A percentile compares a stretch with the other conserved stretches of the same genome.
Evolutionary conservation across 140 eudicot genomes (phyloP).

Genomic region (Senecio squalidus): DNA sequence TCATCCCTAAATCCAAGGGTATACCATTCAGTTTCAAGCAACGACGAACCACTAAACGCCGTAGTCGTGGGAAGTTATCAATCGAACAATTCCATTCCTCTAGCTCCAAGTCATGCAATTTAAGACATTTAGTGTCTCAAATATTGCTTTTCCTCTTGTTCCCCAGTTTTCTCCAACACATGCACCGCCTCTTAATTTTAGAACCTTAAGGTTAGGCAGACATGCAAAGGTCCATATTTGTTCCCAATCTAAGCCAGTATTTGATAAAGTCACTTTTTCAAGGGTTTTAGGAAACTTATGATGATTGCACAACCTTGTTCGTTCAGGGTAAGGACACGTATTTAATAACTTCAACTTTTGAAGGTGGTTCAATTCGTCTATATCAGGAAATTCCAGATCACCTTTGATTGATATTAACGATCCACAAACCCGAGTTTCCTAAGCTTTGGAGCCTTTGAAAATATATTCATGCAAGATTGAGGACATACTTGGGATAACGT

Average conservation of each 20-base stretch:
- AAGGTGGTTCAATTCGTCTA: slow-evolving; percentile 1
- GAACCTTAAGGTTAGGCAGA: slow-evolving; percentile 32
- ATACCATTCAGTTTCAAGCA: slow-evolving; percentile 15
- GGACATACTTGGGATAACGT: slow-evolving; percentile 28
- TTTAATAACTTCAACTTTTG: slow-evolving; percentile 14
- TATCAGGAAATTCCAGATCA: slow-evolving; percentile 9
- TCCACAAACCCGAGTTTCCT: slow-evolving; percentile 30
- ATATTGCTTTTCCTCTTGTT: slow-evolving; percentile 5
- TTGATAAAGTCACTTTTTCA: slow-evolving; percentile 21
- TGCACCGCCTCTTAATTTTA: slow-evolving; percentile 27
- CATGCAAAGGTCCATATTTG: slow-evolving; percentile 16
- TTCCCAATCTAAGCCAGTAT: slow-evolving; percentile 32
- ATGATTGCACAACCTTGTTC: not conserved
- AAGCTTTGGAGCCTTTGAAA: slow-evolving; percentile 16
- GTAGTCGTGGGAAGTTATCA: slow-evolving; percentile 20
- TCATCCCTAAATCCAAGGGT: slow-evolving; percentile 12
- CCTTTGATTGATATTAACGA: slow-evolving; percentile 14
- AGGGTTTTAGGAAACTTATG: slow-evolving; percentile 22
- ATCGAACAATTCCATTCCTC: slow-evolving; percentile 9
- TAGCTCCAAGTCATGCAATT: slow-evolving; percentile 17
- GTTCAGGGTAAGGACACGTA: not conserved
- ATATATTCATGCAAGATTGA: slow-evolving; percentile 9
- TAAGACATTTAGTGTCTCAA: slow-evolving; percentile 23
- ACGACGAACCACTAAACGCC: no score
- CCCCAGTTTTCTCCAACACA: slow-evolving; percentile 32